phyloP scores from a whole-genome alignment of 768 basidiomycete genomes.

The Russula compacta region DNA sequence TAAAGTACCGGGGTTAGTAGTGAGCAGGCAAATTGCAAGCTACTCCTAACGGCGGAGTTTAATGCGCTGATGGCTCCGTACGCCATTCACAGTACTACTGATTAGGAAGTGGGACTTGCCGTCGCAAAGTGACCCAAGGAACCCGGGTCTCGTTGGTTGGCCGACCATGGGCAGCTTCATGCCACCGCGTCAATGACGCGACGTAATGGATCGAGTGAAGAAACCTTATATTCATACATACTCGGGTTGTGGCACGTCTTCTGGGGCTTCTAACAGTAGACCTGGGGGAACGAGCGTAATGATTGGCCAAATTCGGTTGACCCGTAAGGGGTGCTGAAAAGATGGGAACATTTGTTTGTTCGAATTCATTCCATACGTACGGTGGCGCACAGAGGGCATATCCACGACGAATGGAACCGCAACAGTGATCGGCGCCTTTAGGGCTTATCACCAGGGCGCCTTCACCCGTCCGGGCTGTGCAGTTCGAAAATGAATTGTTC shows the following conservation, averaged over 20 bases:
- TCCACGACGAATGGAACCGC: neutral
- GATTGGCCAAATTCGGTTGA: neutral
- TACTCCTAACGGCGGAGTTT: neutral
- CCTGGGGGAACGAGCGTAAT: neutral
- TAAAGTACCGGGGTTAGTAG: too few relatives aligned
- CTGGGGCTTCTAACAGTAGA: neutral
- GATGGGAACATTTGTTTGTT: neutral
- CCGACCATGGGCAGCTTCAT: neutral
- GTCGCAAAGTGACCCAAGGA: too few relatives aligned
- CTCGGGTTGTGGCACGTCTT: neutral
- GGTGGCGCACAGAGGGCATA: neutral
- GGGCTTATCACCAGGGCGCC: too few relatives aligned
- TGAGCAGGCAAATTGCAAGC: neutral
- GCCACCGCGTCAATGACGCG: neutral
- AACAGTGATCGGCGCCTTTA: neutral
- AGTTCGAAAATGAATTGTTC: neutral
- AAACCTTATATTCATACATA: too few relatives aligned
- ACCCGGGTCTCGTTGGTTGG: neutral
- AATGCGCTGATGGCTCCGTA: neutral
- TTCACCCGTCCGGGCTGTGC: neutral
- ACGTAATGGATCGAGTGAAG: neutral
- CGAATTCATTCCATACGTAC: neutral
- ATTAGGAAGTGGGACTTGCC: too few relatives aligned
- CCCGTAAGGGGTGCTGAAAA: neutral
- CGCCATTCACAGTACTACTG: neutral